These are phyloP conservation scores for Metschnikowia kunwiensis DNA, from an alignment of 805 yeast species.

Conservation along the genomic window DNA sequence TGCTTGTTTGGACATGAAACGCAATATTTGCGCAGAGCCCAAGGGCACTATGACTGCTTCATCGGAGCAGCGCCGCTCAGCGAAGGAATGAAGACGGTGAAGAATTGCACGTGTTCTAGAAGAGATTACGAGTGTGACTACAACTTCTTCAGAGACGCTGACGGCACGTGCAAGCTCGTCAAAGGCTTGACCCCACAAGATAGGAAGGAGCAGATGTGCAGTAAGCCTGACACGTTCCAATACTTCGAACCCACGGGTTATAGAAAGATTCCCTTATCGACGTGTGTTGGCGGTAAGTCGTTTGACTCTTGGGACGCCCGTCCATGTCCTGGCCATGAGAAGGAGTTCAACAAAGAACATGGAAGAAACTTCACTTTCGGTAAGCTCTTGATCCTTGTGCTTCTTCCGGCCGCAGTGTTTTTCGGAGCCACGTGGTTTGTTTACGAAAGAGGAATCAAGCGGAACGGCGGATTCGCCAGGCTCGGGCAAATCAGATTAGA, in stretches of 20 bases:
- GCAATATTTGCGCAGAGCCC: conserved; percentile 38
- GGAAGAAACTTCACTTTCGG: conserved; percentile 54
- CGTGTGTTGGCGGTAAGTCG: conserved; percentile 77
- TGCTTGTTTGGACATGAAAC: conserved; percentile 46
- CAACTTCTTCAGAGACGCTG: conserved; percentile 65
- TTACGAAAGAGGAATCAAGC: conserved; percentile 74
- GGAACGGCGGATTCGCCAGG: conserved; percentile 71
- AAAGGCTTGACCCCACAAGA: conserved; percentile 68
- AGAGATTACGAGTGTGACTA: conserved; percentile 92
- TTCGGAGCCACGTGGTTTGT: conserved; percentile 61
- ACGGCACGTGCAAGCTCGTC: conserved; percentile 86
- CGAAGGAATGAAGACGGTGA: conserved; percentile 52
- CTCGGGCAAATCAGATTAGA: conserved; percentile 87
- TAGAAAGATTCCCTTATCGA: conserved; percentile 77
- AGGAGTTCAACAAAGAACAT: conserved; percentile 54
- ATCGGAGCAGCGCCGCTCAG: conserved; percentile 60
- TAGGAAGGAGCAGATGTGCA: conserved; percentile 56
- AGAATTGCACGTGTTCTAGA: conserved; percentile 81
- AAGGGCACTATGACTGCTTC: conserved; percentile 59
- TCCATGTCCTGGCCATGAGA: conserved; percentile 87
- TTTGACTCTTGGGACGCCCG: conserved; percentile 62
- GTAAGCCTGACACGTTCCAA: conserved; percentile 53
- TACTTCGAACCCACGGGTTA: conserved; percentile 91
- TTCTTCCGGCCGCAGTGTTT: conserved; percentile 57
- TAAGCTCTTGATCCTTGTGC: conserved; percentile 45